Base-by-base conservation (phyloP, 306 rosid genomes). In the Fagus sylvatica region DNA sequence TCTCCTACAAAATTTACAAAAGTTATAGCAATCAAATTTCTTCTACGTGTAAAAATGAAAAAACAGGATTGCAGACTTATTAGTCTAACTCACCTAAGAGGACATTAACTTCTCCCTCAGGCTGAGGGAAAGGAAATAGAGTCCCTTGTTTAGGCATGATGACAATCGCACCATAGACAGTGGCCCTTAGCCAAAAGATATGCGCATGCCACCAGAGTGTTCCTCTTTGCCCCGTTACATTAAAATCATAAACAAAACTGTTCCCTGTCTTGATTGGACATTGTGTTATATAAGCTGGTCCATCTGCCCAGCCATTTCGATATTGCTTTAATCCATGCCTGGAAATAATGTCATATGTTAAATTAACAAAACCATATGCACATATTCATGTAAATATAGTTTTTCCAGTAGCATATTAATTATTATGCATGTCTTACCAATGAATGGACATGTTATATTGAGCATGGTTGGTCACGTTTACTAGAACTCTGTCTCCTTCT, bases 121-220 rank as follows among this genome's bases (percentile, higher is more conserved):
- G 86, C 51, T 74, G 83, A 15, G 75, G 83, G 55, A 83, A 83
- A 17, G 86, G 86, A 53, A 74, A 78, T 2, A 41, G 59, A 3
- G 42, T 62, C 10, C 80, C 74, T 74, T 69, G 83, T 55, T 69
- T 78, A 1, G 86, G 83, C 67, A 83, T 17, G 56, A 78, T 51
- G 22, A 78, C 83, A 9, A 83, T 69, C 1, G 80, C 80, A 7
- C 86, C 86, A 71, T 83, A 75, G 5, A 83, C 86, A 16, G 86
- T 83, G 37, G 86, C 86, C 33, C 86, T 74, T 13, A 83, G 83
- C 86, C 86, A 78, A 16, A 78, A 56, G 57, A 83, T 83, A 53
- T 83, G 86, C 1, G 83, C 86, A 55, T 83, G 86, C 86, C 86
- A 83, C 86, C 86, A 78, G 0, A 78, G 77, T 17, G 86, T 83